Conservation (phyloP, 192 early-diverging fungal genomes). For the Glomus cerebriforme region DNA sequence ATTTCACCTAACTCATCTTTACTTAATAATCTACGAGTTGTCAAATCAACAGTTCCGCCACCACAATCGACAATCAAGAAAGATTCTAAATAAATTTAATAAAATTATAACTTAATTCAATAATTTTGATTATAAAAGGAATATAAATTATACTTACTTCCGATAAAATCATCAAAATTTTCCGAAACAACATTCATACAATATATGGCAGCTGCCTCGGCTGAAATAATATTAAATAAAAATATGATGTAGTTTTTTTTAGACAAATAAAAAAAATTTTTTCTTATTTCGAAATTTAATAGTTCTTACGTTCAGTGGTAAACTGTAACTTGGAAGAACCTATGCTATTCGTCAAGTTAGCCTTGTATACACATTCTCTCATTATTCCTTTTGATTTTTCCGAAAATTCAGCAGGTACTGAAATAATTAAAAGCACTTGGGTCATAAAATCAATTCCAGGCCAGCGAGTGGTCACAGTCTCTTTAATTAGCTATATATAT, state of each 20-base stretch:
- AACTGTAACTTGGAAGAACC: too few species aligned
- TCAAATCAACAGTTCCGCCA: conserved; percentile 38
- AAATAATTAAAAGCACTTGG: conserved; percentile 29
- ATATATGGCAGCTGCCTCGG: conserved; percentile 27
- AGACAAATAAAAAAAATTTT: too few species aligned
- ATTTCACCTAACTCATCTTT: conserved; percentile 9
- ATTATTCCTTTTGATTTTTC: conserved; percentile 55
- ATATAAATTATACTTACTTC: not conserved
- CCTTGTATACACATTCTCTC: conserved; percentile 53
- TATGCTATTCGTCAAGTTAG: conserved; percentile 35
- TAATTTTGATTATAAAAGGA: too few species aligned
- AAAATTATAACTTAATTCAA: not conserved
- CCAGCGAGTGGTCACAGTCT: conserved; percentile 2
- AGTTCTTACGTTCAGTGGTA: too few species aligned
- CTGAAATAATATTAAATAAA: not conserved
- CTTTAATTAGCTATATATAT: conserved; percentile 7
- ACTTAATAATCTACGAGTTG: conserved; percentile 13
- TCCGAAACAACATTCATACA: not conserved
- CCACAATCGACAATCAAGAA: conserved; percentile 33
- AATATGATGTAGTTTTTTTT: too few species aligned
- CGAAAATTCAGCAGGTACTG: conserved; percentile 58
- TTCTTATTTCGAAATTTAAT: too few species aligned
- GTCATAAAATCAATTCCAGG: conserved; percentile 2
- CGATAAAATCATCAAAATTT: not conserved
- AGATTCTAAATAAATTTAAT: not conserved